These are phyloP conservation scores for Paecilomyces fulvus DNA, from an alignment of 2,329 filamentous ascomycete species.

Conservation along the genomic window DNA sequence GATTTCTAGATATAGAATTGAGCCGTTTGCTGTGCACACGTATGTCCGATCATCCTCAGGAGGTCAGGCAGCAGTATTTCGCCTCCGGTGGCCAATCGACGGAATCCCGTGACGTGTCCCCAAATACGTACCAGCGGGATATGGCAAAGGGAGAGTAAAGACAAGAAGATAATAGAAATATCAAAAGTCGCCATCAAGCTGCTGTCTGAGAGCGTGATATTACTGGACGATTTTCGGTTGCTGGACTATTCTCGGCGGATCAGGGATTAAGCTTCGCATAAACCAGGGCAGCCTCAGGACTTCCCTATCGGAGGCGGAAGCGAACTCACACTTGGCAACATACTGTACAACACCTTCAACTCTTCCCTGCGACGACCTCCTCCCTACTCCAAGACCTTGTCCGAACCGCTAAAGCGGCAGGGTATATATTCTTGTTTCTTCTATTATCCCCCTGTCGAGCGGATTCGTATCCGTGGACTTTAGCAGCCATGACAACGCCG, in stretches of 20 bases:
- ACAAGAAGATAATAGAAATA: neutral
- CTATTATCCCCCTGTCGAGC: slow-evolving; percentile 2
- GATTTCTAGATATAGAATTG: neutral
- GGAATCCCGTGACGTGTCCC: neutral
- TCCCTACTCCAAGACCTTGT: neutral
- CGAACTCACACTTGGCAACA: neutral
- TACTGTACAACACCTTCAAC: neutral
- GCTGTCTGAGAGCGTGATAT: neutral
- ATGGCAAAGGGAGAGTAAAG: neutral
- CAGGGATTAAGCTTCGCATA: neutral
- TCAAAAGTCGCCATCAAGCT: neutral
- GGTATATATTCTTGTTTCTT: slow-evolving; percentile 1
- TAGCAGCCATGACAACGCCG: slow-evolving; percentile 37
- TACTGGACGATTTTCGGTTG: neutral
- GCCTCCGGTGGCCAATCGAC: neutral
- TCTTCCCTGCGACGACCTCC: neutral
- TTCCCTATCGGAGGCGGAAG: neutral
- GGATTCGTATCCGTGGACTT: slow-evolving; percentile 4
- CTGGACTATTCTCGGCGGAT: neutral
- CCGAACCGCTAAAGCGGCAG: neutral
- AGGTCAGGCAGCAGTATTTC: slow-evolving; percentile 4
- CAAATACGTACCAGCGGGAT: neutral
- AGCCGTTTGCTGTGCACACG: neutral
- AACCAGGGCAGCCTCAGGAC: neutral
- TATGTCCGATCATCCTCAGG: neutral